A percentile compares a stretch with the other conserved stretches of the same genome.
Evolutionary conservation across 345 rosid species (phyloP).

Genomic region (Eucalyptus tenuipes): DNA sequence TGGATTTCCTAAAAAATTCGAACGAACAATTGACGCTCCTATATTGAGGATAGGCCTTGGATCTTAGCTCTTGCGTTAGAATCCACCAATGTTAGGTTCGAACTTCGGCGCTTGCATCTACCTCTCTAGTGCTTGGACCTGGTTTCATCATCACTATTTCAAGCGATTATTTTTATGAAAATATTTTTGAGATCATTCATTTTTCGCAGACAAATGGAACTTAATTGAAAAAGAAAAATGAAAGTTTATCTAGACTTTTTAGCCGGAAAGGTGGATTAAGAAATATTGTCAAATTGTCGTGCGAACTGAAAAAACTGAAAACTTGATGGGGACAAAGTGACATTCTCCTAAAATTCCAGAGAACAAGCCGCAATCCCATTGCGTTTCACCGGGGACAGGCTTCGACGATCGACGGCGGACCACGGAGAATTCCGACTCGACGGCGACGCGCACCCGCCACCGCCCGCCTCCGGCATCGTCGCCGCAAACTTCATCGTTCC

Average conservation of each 20-base stretch:
- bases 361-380: neutral
- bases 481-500: neutral
- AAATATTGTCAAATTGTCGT: neutral
- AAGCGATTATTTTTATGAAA: rapidly evolving
- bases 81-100: neutral
- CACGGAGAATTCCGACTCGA: neutral
- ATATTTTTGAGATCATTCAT: too few species aligned
- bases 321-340: neutral
- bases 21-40: neutral
- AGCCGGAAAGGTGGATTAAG: neutral
- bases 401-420: neutral
- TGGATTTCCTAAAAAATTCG: rapidly evolving
- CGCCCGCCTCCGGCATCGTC: neutral
- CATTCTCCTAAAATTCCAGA: neutral
- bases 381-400: neutral
- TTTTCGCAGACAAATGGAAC: rapidly evolving
- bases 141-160: too few species aligned
- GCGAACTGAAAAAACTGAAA: neutral
- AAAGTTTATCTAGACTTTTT: neutral
- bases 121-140: rapidly evolving
- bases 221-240: neutral
- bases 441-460: neutral
- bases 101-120: neutral
- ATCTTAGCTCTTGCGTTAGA: rapidly evolving
- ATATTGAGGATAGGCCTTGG: neutral